phyloP scores from a whole-genome alignment of 208 protist genomes.

The Balamuthia mandrillaris region DNA sequence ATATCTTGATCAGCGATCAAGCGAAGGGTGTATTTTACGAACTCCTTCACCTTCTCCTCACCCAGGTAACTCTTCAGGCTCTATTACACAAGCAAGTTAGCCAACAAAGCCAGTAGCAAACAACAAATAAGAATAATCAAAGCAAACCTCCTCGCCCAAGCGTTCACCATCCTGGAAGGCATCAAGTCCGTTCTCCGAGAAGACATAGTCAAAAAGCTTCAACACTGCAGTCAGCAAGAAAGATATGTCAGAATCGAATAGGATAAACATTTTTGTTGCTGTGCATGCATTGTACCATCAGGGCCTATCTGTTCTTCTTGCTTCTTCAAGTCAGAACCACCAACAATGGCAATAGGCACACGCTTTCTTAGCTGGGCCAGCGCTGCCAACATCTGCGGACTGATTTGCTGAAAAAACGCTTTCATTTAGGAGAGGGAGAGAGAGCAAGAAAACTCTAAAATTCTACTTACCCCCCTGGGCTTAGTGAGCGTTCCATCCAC shows the following conservation, averaged over 20 bases:
- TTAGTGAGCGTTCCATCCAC: too few species aligned
- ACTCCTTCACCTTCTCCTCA: conserved; percentile 87
- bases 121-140: neutral
- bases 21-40: conserved; percentile 91
- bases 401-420: neutral
- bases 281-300: conserved; percentile 50
- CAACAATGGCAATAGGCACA: conserved; percentile 93
- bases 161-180: conserved; percentile 78
- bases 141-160: conserved; percentile 75
- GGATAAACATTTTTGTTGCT: neutral
- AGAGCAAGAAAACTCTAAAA: too few species aligned
- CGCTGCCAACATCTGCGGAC: conserved; percentile 71
- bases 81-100: too few species aligned
- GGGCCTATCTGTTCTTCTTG: conserved; percentile 94
- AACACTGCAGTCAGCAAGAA: conserved; percentile 56
- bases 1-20: conserved; percentile 95
- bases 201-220: conserved; percentile 93
- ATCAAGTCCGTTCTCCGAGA: conserved; percentile 97
- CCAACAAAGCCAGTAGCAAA: neutral
- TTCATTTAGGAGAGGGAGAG: too few species aligned
- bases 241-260: neutral
- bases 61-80: conserved; percentile 86
- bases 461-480: too few species aligned
- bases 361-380: conserved; percentile 81
- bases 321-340: conserved; percentile 97